Percentiles rank a stretch among this genome's conserved stretches.
Conservation (phyloP, 2,329 filamentous ascomycete species). For the Colletotrichum tanaceti region DNA sequence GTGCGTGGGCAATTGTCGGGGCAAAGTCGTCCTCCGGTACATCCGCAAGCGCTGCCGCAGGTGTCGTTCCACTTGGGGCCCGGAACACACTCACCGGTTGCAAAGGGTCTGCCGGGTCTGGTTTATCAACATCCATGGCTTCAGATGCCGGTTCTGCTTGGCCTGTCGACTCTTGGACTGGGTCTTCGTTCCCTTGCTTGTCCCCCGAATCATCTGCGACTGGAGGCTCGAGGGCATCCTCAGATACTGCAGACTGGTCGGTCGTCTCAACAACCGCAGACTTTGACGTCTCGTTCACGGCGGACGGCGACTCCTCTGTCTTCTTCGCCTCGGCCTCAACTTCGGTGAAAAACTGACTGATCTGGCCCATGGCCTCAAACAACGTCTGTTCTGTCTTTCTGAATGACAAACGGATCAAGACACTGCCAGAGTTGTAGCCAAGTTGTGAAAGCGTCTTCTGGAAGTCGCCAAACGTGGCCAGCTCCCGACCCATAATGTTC, state of each 20-base stretch:
- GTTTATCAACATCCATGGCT: conserved; percentile 47
- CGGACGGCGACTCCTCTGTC: conserved; percentile 35
- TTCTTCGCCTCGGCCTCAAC: conserved; percentile 49
- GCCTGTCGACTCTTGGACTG: background rate
- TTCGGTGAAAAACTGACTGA: conserved; percentile 78
- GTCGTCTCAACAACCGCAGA: conserved; percentile 35
- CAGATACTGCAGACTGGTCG: conserved; percentile 20
- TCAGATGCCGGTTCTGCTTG: conserved; percentile 34
- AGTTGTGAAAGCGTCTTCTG: conserved; percentile 90
- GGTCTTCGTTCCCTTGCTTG: background rate
- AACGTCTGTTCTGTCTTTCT: conserved; percentile 80
- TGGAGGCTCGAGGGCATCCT: background rate
- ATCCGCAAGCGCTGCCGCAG: conserved; percentile 75
- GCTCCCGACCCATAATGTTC: conserved; percentile 83
- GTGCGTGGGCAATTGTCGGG: conserved; percentile 80
- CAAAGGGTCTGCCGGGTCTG: conserved; percentile 49
- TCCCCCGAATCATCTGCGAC: background rate
- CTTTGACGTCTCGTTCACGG: conserved; percentile 35
- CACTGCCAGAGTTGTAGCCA: conserved; percentile 86
- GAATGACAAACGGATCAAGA: conserved; percentile 82
- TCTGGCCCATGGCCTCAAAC: conserved; percentile 86
- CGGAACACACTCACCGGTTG: conserved; percentile 78
- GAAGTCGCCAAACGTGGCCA: conserved; percentile 81
- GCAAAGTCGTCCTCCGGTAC: conserved; percentile 81
- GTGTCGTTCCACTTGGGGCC: conserved; percentile 79